phyloP scores from a whole-genome alignment of 768 basidiomycete genomes.

The Suillus decipiens region DNA sequence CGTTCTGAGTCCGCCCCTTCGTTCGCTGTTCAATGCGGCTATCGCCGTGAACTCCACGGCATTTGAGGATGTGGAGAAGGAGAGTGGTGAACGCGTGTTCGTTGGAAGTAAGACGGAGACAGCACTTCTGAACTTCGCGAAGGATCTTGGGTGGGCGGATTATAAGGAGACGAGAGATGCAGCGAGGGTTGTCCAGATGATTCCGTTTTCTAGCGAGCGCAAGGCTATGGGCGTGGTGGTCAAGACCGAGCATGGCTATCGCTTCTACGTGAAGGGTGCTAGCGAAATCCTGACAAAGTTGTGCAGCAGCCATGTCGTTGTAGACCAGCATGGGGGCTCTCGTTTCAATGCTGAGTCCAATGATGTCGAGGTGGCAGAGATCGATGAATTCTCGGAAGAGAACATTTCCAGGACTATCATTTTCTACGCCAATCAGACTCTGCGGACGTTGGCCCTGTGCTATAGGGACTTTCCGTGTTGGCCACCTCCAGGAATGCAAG shows the following conservation, averaged over 20 bases:
- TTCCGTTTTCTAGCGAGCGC: conserved; percentile 91
- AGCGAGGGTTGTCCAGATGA: conserved; percentile 73
- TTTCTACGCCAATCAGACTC: conserved; percentile 95
- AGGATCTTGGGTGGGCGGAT: conserved; percentile 74
- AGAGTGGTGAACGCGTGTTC: conserved; percentile 61
- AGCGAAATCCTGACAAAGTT: conserved; percentile 87
- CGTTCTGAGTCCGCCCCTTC: conserved; percentile 60
- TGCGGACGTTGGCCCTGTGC: conserved; percentile 92
- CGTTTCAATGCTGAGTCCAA: conserved; percentile 21
- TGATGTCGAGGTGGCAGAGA: conserved; percentile 54
- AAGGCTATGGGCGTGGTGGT: conserved; percentile 96
- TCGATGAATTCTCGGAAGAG: conserved; percentile 67
- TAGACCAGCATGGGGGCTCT: conserved; percentile 35
- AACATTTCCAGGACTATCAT: conserved; percentile 94
- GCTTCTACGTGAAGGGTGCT: conserved; percentile 90
- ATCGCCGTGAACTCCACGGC: conserved; percentile 94
- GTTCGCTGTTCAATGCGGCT: conserved; percentile 74
- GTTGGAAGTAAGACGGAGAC: conserved; percentile 96
- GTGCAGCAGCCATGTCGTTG: conserved; percentile 74
- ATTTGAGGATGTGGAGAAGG: conserved; percentile 77
- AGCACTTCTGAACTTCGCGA: conserved; percentile 83
- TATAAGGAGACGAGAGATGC: conserved; percentile 67
- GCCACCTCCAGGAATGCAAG: conserved; percentile 63
- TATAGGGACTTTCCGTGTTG: conserved; percentile 85
- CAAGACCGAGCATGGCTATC: conserved; percentile 51